Percentiles rank a stretch among this genome's conserved stretches.
Evolutionary conservation across 768 basidiomycete species (phyloP).

Genomic region (Pleurotus sapidus): DNA sequence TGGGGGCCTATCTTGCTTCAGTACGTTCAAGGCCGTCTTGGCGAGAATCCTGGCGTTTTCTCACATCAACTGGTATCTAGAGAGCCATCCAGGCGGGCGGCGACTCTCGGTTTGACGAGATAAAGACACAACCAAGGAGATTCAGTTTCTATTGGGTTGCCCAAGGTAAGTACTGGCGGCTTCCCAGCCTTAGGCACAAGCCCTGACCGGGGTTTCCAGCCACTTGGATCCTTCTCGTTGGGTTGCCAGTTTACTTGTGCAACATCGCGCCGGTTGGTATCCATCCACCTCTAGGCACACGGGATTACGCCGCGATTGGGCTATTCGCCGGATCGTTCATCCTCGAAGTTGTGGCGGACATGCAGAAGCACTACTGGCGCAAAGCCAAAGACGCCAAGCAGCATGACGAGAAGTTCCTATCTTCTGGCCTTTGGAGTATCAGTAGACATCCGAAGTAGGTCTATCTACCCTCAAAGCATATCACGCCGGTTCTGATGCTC

Average conservation of each 20-base stretch:
- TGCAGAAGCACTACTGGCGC: constrained; percentile 65
- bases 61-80: constrained; percentile 11
- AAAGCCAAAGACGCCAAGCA: constrained; percentile 53
- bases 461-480: not conserved
- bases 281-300: constrained; percentile 48
- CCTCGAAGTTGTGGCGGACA: constrained; percentile 62
- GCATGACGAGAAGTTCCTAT: constrained; percentile 72
- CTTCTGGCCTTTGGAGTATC: constrained; percentile 61
- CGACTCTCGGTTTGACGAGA: constrained; percentile 63
- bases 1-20: constrained; percentile 57
- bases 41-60: too few relatives aligned
- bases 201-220: constrained; percentile 26
- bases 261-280: constrained; percentile 49
- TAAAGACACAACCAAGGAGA: constrained; percentile 33
- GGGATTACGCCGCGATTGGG: constrained; percentile 53
- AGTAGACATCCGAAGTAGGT: constrained; percentile 74
- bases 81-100: constrained; percentile 50
- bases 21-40: constrained; percentile 27
- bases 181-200: not conserved
- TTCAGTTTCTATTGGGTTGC: constrained; percentile 65
- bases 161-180: constrained; percentile 36
- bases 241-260: constrained; percentile 65
- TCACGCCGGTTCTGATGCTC: not conserved
- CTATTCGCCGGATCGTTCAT: constrained; percentile 57
- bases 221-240: constrained; percentile 66